phyloP scores from a whole-genome alignment of 2,329 filamentous ascomycete species.

The Sporothrix inflata region DNA sequence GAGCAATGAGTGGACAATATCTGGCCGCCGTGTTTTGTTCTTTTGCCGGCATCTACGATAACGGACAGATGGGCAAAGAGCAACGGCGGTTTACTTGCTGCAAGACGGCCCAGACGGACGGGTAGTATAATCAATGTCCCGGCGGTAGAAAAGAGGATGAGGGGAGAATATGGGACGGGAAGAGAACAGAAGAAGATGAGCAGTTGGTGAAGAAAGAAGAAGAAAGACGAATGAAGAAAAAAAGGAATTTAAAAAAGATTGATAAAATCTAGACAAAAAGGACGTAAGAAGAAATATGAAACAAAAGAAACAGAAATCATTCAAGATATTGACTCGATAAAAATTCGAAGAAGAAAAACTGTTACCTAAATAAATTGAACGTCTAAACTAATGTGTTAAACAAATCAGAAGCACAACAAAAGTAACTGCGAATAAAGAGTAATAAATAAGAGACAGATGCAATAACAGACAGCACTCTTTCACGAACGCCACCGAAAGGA shows the following conservation, averaged over 20 bases:
- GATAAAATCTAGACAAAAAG: not conserved
- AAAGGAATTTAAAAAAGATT: not conserved
- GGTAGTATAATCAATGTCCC: not conserved
- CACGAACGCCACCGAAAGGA: no score
- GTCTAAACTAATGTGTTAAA: no score
- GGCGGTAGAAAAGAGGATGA: not conserved
- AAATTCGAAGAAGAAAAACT: no score
- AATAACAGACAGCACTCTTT: no score
- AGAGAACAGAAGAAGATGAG: not conserved
- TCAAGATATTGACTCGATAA: no score
- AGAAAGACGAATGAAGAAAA: not conserved
- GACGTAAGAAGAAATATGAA: no score
- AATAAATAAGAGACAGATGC: no score
- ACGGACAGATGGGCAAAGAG: not conserved
- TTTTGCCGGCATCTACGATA: not conserved
- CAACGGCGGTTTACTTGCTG: not conserved
- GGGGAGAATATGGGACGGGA: not conserved
- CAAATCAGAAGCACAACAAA: no score
- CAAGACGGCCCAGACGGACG: not conserved
- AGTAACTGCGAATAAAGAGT: not conserved
- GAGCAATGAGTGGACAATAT: not conserved
- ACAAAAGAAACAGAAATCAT: no score
- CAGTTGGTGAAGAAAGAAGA: not conserved
- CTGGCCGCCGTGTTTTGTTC: not conserved
- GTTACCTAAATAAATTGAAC: no score